Evolutionary conservation across 2,329 filamentous ascomycete genomes (phyloP).

Genomic region (Fusarium nurragi): DNA sequence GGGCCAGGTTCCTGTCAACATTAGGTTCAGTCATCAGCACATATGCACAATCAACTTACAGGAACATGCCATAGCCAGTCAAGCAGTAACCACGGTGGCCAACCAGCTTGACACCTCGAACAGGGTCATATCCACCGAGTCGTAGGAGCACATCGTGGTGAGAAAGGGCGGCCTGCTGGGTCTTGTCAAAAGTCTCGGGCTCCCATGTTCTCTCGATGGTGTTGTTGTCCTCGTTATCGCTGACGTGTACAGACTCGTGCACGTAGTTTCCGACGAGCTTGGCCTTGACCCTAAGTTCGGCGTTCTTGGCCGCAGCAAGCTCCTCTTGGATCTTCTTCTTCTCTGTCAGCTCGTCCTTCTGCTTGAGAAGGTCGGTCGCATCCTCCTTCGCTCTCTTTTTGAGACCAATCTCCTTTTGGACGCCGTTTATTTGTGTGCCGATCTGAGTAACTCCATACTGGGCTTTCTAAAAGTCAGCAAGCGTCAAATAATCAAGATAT

Average conservation of each 20-base stretch:
- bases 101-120: conserved; percentile 92
- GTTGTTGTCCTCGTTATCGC: conserved; percentile 91
- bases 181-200: conserved; percentile 76
- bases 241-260: conserved; percentile 85
- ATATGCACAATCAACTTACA: conserved; percentile 50
- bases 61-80: conserved; percentile 86
- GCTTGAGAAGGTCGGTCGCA: conserved; percentile 78
- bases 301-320: conserved; percentile 78
- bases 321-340: conserved; percentile 84
- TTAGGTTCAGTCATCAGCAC: conserved; percentile 18
- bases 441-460: conserved; percentile 83
- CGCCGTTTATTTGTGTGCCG: conserved; percentile 83
- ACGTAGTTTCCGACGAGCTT: conserved; percentile 79
- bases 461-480: conserved; percentile 49
- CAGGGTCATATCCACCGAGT: conserved; percentile 90
- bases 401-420: conserved; percentile 87
- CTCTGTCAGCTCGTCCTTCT: conserved; percentile 81
- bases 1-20: conserved; percentile 73
- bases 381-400: conserved; percentile 97
- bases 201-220: conserved; percentile 79
- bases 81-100: conserved; percentile 95
- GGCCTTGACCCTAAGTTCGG: conserved; percentile 77
- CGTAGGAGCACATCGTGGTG: conserved; percentile 94
- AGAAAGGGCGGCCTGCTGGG: conserved; percentile 82
- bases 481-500: neutral